Evolutionary conservation across 164 flowering plant species (phyloP).

Genomic region (Aristolochia contorta): DNA sequence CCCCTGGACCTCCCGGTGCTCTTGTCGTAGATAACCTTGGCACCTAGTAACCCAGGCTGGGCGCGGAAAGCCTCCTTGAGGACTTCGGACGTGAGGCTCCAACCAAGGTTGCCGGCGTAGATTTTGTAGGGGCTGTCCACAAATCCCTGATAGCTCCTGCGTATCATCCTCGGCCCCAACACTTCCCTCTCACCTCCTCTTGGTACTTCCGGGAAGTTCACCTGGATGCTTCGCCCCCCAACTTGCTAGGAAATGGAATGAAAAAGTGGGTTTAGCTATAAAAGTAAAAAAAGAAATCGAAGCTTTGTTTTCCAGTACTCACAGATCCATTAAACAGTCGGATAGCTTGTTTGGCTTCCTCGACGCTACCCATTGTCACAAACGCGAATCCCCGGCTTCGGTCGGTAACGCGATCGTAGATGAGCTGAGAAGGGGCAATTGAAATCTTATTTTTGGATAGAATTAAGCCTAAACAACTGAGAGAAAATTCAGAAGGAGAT

Average conservation of each 20-base stretch:
- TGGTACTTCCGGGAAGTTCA: conserved; percentile 95
- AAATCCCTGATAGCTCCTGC: conserved; percentile 40
- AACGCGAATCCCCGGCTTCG: conserved; percentile 92
- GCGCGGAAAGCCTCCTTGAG: conserved; percentile 53
- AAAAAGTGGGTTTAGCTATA: not conserved
- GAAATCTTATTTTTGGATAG: not conserved
- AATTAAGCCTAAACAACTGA: not conserved
- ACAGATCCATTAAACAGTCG: conserved; percentile 79
- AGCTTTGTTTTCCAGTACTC: conserved; percentile 26
- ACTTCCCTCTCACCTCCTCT: conserved; percentile 78
- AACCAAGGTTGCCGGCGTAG: conserved; percentile 86
- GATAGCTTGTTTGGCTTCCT: conserved; percentile 77
- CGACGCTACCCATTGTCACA: conserved; percentile 64
- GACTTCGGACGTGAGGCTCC: conserved; percentile 64
- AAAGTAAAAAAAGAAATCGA: not conserved
- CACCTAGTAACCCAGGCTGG: conserved; percentile 64
- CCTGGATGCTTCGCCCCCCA: conserved; percentile 75
- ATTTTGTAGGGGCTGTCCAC: conserved; percentile 81
- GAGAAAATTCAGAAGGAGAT: not conserved
- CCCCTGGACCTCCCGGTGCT: conserved; percentile 72
- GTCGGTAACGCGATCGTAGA: conserved; percentile 72
- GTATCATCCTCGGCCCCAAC: conserved; percentile 55
- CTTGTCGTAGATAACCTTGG: conserved; percentile 64
- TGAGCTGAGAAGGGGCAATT: conserved; percentile 44
- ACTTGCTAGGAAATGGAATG: conserved; percentile 39